These are phyloP conservation scores for Phytopythium vexans DNA, from an alignment of 352 stramenopile species.

Conservation along the genomic window DNA sequence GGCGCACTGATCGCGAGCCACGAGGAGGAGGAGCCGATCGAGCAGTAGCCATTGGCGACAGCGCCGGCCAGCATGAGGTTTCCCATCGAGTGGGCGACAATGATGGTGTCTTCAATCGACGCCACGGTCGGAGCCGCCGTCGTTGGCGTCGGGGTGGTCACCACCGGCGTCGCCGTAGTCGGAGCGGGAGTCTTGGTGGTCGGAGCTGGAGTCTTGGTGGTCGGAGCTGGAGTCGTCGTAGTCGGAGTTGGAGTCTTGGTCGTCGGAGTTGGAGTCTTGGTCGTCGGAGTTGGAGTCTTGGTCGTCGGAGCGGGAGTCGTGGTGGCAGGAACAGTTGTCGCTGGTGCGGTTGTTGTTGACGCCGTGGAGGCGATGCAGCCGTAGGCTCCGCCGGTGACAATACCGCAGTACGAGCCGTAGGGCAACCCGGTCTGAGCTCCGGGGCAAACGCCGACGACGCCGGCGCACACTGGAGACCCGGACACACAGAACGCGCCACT, in stretches of 20 bases:
- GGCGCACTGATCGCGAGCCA: conserved; percentile 36
- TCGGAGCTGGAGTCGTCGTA: neutral
- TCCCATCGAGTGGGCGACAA: conserved; percentile 35
- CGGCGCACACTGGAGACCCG: neutral
- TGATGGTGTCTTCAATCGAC: conserved; percentile 21
- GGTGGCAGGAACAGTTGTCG: too few relatives aligned
- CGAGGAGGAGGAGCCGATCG: conserved; percentile 23
- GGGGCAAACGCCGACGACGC: neutral
- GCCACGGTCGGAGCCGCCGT: neutral
- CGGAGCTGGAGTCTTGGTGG: neutral
- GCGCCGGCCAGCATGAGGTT: conserved; percentile 24
- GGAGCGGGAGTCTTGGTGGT: neutral
- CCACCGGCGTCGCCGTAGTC: neutral
- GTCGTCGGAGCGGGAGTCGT: neutral
- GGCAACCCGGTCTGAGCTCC: conserved; percentile 1
- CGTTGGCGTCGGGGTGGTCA: too few relatives aligned
- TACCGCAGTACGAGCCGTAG: neutral
- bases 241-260: neutral
- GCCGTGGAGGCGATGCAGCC: conserved; percentile 1
- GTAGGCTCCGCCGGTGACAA: neutral
- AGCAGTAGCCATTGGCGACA: conserved; percentile 29
- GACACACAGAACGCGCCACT: neutral
- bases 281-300: neutral
- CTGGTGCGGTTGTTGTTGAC: neutral
- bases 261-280: neutral